Base-by-base conservation (phyloP, 2,329 filamentous ascomycete genomes). In the Phaeosphaeria sp. region DNA sequence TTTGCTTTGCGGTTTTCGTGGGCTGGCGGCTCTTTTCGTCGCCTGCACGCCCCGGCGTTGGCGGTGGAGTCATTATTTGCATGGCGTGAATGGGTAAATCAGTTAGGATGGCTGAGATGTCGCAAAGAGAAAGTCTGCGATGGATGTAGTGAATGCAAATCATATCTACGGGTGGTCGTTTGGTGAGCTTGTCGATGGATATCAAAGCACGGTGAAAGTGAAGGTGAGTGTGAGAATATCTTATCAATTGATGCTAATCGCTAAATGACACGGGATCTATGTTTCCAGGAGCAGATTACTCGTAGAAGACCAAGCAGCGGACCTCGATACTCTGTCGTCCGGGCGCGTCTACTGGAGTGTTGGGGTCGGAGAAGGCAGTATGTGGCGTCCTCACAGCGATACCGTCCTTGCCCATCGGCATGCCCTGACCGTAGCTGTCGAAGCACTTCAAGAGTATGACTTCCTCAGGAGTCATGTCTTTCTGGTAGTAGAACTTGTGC, bases 401-500 rank as follows among this genome's bases (percentile, higher is more conserved):
- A 0, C 79, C 78, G 40, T 76, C 60, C 52, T 65, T 72, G 1
- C 79, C 80, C 55, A 64, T 74, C 17, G 73, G 71, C 74, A 78
- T 74, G 3, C 78, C 79, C 51, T 81, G 75, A 5, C 80, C 80
- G 36, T 67, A 72, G 9, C 75, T 79, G 58, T 82, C 80, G 59
- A 79, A 82, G 60, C 80, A 82, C 73, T 82, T 86, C 60, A 86
- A 75, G 55, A 85, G 71, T 76, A 85, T 78, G 0, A 82, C 82
- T 68, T 86, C 83, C 2, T 82, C 80, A 0, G 82, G 82, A 20
- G 81, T 86, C 88, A 90, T 90, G 66, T 89, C 87, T 75, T 88
- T 89, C 70, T 85, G 78, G 64, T 90, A 91, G 66, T 84, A 89
- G 66, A 89, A 89, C 64, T 80, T 79, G 71, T 91, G 88, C 17